Conservation (phyloP, 2,329 filamentous ascomycete genomes). For the Beauveria asiatica region DNA sequence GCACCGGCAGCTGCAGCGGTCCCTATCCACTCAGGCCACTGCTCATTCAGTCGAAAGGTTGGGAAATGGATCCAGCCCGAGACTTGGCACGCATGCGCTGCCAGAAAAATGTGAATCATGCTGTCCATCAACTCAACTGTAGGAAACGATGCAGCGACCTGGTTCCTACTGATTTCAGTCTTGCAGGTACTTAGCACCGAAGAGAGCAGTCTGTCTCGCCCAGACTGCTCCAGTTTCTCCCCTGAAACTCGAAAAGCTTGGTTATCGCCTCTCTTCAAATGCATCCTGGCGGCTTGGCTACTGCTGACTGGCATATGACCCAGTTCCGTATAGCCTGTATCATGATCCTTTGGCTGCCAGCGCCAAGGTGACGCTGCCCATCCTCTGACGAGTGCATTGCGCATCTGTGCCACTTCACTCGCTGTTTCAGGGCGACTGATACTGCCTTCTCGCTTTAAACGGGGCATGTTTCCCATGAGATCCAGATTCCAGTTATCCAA, state of each 20-base stretch:
- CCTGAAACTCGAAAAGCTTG: slow-evolving; percentile 30
- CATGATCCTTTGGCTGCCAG: slow-evolving; percentile 37
- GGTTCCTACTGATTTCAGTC: slow-evolving; percentile 37
- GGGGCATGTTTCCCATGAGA: slow-evolving; percentile 15
- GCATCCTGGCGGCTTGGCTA: slow-evolving; percentile 28
- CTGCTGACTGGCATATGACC: slow-evolving; percentile 35
- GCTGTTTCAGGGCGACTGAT: slow-evolving; percentile 27
- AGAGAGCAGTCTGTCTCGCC: slow-evolving; percentile 54
- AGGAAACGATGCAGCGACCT: slow-evolving; percentile 53
- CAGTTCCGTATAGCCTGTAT: slow-evolving; percentile 36
- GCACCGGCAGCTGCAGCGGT: slow-evolving; percentile 54
- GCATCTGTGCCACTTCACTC: slow-evolving; percentile 36
- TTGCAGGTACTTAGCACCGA: slow-evolving; percentile 54
- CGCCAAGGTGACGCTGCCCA: slow-evolving; percentile 44
- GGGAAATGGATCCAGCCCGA: slow-evolving; percentile 55
- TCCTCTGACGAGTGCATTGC: slow-evolving; percentile 37
- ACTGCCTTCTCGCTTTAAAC: slow-evolving; percentile 14
- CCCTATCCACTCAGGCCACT: slow-evolving; percentile 51
- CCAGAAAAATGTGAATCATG: slow-evolving; percentile 52
- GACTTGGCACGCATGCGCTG: slow-evolving; percentile 46
- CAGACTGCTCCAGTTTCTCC: slow-evolving; percentile 36
- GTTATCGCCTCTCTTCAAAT: slow-evolving; percentile 30
- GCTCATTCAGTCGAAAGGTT: slow-evolving; percentile 46
- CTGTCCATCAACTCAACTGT: slow-evolving; percentile 52
- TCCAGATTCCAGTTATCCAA: slow-evolving; percentile 42